Base-by-base conservation (phyloP, 441 rosid species). In the Corymbia calophylla region DNA sequence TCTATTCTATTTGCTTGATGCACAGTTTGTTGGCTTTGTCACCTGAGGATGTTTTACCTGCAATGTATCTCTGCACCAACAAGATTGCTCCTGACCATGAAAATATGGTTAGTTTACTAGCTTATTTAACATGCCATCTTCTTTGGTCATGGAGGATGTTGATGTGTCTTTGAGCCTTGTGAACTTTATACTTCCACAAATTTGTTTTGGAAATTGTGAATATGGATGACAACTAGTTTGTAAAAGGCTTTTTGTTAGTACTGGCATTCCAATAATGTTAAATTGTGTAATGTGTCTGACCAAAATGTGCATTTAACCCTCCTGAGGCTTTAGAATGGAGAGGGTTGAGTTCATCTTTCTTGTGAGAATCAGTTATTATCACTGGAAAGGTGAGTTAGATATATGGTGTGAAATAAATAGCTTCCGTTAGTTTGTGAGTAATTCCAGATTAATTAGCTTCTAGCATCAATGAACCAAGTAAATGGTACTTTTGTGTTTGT, bases 61-160 rank as follows among this genome's bases (percentile, higher is more conserved):
- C 98, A 77, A 93, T 94, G 89, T 97, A 97, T 94, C 94, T 97
- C 88, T 97, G 99, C 95, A 96, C 97, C 87, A 95, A 95, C 90
- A 96, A 95, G 94, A 95, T 97, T 88, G 96, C 98, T 35, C 95
- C 97, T 88, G 97, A 97, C 93, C 98, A 96, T 91, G 95, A 96
- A 92, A 97, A 97, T 89, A 92, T 95, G 91, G 99, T 96, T 29
- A 89, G 95, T 93, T 73, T 86, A 88, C 86, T 60, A 88, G 53
- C 86, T 89, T 88, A 87, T 86, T 73, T 80, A 29, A 2, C 2
- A 16, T 19, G 44, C 8, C 56, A 84, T 44, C 53, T 35, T 48
- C 66, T 21, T 77, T 77, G 51, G 51, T 77, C 51, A 14, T 77
- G 84, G 51, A 39, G 84, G 51, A 44, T 39, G 84, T 39, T 39